These are phyloP conservation scores for Populus tremula DNA, from an alignment of 345 rosid species.

Conservation along the genomic window DNA sequence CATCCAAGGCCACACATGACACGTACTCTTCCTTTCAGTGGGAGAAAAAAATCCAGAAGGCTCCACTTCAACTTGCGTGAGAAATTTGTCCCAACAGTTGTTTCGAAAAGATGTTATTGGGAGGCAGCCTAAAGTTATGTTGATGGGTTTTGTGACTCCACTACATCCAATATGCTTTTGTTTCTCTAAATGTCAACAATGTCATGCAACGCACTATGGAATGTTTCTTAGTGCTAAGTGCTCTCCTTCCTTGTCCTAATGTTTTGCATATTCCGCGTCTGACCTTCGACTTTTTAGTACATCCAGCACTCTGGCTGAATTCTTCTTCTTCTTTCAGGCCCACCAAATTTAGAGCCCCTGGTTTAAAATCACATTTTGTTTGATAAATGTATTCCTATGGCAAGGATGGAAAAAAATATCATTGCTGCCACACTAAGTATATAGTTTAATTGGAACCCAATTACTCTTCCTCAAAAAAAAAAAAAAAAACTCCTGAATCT, in stretches of 20 bases:
- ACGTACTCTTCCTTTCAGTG: neutral
- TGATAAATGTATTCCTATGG: too few relatives aligned
- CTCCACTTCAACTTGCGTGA: neutral
- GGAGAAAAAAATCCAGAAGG: slow-evolving; percentile 1
- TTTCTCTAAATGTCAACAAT: slow-evolving; percentile 20
- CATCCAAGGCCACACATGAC: slow-evolving; percentile 7
- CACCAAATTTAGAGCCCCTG: neutral
- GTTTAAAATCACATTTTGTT: neutral
- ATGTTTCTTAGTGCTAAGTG: neutral
- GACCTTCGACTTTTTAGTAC: neutral
- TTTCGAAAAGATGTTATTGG: slow-evolving; percentile 35
- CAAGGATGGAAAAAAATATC: too few relatives aligned
- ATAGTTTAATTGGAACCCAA: too few relatives aligned
- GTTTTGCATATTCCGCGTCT: neutral
- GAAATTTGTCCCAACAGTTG: slow-evolving; percentile 1
- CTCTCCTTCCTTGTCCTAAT: neutral
- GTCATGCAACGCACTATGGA: neutral
- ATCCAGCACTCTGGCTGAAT: neutral
- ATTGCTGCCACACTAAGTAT: too few relatives aligned
- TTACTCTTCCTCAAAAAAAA: too few relatives aligned
- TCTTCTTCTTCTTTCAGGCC: neutral
- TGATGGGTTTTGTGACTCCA: slow-evolving; percentile 10
- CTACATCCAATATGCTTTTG: neutral
- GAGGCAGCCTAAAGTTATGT: slow-evolving; percentile 25
- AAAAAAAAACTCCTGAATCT: too few relatives aligned